Conservation (phyloP, 2,329 filamentous ascomycete species). For the Dryadomyces sulphureus region DNA sequence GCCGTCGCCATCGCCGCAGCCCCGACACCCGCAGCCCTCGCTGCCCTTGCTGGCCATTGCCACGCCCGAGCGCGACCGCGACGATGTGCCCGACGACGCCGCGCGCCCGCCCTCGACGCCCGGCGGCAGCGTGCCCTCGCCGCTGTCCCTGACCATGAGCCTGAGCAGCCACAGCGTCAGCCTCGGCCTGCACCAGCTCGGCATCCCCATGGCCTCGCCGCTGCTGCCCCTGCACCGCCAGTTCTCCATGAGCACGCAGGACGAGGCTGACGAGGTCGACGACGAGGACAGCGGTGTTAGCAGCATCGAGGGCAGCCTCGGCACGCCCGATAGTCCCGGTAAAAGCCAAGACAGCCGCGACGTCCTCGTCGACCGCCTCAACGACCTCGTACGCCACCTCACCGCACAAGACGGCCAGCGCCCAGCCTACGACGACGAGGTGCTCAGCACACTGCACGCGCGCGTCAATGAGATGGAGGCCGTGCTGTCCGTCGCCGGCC, state of each 20-base stretch:
- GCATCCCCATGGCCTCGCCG: constrained; percentile 16
- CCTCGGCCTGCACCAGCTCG: constrained; percentile 13
- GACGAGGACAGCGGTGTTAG: constrained; percentile 7
- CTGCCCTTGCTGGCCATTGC: not conserved
- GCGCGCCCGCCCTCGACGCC: not conserved
- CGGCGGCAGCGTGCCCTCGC: constrained; percentile 8
- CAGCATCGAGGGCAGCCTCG: constrained; percentile 10
- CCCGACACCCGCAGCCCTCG: no score
- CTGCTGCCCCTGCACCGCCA: constrained; percentile 18
- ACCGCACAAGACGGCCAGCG: constrained; percentile 7
- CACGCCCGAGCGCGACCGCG: not conserved
- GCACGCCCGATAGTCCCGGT: constrained; percentile 10
- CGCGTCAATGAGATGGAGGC: constrained; percentile 29
- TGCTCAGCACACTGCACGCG: constrained; percentile 21
- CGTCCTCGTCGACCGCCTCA: constrained; percentile 29
- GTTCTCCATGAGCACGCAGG: constrained; percentile 8
- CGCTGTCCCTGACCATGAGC: constrained; percentile 12
- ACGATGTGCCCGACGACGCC: not conserved
- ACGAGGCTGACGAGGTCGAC: constrained; percentile 11
- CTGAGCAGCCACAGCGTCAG: not conserved
- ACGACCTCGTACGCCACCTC: constrained; percentile 23
- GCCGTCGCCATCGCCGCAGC: not conserved
- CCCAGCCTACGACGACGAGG: not conserved
- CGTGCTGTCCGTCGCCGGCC: constrained; percentile 11
- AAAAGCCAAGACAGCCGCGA: constrained; percentile 22